Percentiles rank a stretch among this genome's conserved stretches.
These are phyloP conservation scores for Hypsizygus marmoreus DNA, from an alignment of 768 basidiomycete species.

Conservation along the genomic window DNA sequence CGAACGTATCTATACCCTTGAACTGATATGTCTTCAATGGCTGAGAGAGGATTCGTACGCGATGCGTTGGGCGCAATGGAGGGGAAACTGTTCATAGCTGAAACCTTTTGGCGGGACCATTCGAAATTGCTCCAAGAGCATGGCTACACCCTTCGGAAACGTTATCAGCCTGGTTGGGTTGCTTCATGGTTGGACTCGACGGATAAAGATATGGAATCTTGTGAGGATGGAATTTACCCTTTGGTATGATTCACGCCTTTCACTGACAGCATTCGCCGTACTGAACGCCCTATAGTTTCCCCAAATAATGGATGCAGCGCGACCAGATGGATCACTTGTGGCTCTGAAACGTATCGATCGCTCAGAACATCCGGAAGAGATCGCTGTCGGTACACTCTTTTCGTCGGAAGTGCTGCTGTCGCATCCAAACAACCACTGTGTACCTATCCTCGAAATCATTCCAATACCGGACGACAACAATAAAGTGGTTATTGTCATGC, in stretches of 20 bases:
- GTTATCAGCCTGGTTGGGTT: not conserved
- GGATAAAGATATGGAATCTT: not conserved
- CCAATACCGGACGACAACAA: conserved; percentile 16
- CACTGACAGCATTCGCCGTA: not conserved
- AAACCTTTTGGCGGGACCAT: not conserved
- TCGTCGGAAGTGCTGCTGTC: conserved; percentile 8
- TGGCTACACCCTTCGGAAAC: conserved; percentile 1
- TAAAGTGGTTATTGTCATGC: conserved; percentile 25
- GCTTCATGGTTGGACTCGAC: not conserved
- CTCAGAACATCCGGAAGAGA: conserved; percentile 23
- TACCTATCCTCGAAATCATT: conserved; percentile 24
- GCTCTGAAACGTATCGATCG: conserved; percentile 24
- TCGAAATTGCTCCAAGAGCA: not conserved
- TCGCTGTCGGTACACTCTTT: conserved; percentile 25
- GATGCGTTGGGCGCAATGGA: too few relatives aligned
- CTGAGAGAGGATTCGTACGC: too few relatives aligned
- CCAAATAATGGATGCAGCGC: conserved; percentile 27
- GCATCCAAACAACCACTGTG: conserved; percentile 31
- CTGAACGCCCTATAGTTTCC: too few relatives aligned
- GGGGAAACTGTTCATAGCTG: not conserved
- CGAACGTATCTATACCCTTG: too few relatives aligned
- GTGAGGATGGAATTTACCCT: not conserved
- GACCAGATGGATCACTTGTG: conserved; percentile 28
- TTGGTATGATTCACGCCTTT: not conserved
- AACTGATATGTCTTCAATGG: too few relatives aligned